Conservation (phyloP, 768 basidiomycete species). For the Trametes punicea region DNA sequence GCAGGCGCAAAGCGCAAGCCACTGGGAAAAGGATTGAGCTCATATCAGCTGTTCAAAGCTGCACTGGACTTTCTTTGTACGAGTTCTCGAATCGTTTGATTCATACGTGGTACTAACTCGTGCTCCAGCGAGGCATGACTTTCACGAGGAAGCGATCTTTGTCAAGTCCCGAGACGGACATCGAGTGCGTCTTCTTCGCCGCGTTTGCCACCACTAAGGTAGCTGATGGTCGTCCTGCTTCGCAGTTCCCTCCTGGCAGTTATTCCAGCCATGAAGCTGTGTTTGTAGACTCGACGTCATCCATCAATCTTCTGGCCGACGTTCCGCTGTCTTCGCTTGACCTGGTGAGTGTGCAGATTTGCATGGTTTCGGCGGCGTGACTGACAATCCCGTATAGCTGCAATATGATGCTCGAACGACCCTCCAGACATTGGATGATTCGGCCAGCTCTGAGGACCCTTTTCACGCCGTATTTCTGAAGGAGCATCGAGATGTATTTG, state of each 20-base stretch:
- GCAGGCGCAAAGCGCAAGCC: conserved; percentile 42
- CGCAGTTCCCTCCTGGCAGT: conserved; percentile 56
- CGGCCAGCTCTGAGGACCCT: conserved; percentile 48
- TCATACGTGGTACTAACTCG: not conserved
- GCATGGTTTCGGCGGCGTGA: not conserved
- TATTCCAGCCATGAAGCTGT: conserved; percentile 52
- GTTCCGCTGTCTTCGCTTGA: conserved; percentile 77
- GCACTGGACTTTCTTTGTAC: conserved; percentile 80
- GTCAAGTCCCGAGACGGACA: conserved; percentile 55
- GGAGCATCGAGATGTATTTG: conserved; percentile 59
- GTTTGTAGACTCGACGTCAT: conserved; percentile 77
- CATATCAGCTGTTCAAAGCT: conserved; percentile 87
- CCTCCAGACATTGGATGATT: conserved; percentile 56
- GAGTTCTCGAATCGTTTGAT: conserved; percentile 23
- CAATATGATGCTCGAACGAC: conserved; percentile 73
- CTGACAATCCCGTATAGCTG: conserved; percentile 43
- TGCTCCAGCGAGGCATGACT: conserved; percentile 65
- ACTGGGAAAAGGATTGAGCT: conserved; percentile 78
- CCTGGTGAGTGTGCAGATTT: conserved; percentile 46
- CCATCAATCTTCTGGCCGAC: conserved; percentile 71
- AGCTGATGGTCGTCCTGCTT: not conserved
- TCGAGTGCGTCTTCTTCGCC: conserved; percentile 38
- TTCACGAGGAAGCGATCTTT: conserved; percentile 52
- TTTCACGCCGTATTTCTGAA: conserved; percentile 73
- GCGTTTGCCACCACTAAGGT: not conserved